Base-by-base conservation (phyloP, 257 asterid genomes). In the Solanum infundibuliforme region DNA sequence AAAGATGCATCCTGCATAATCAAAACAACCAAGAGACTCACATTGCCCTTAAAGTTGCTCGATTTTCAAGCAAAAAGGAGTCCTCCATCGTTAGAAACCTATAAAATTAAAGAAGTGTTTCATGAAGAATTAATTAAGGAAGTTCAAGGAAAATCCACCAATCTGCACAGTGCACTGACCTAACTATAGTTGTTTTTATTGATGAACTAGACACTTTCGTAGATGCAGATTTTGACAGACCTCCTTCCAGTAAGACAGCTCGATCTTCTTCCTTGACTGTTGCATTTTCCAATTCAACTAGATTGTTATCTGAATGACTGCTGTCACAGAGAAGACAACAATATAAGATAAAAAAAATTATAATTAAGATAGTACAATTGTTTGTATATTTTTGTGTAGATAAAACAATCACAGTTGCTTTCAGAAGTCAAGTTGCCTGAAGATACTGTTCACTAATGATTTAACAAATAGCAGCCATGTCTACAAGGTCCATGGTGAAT, bases 231-330 rank as follows among this genome's bases (percentile, higher is more conserved):
- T 93, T 94, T 87, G 96, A 31, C 43, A 95, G 94, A 86, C 99
- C 98, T 36, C 98, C 99, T 93, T 97, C 99, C 93, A 95, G 90
- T 91, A 97, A 88, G 87, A 92, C 93, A 86, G 94, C 92, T 36
- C 95, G 95, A 55, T 95, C 98, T 87, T 95, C 99, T 87, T 97
- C 99, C 88, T 92, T 94, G 89, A 88, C 88, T 76, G 96, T 52
- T 88, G 92, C 94, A 91, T 86, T 92, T 86, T 87, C 96, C 89
- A 94, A 87, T 88, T 91, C 98, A 90, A 68, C 95, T 87, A 95
- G 90, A 89, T 95, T 94, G 90, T 88, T 93, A 90, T 97, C 99
- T 55, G 99, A 92, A 91, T 95, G 99, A 88, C 98, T 97, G 95
- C 91, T 81, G 76, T 68, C 72, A 79, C 86, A 69, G 84, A 90